Conservation (phyloP, 2,329 filamentous ascomycete species). For the Conoideocrella luteorostrata region DNA sequence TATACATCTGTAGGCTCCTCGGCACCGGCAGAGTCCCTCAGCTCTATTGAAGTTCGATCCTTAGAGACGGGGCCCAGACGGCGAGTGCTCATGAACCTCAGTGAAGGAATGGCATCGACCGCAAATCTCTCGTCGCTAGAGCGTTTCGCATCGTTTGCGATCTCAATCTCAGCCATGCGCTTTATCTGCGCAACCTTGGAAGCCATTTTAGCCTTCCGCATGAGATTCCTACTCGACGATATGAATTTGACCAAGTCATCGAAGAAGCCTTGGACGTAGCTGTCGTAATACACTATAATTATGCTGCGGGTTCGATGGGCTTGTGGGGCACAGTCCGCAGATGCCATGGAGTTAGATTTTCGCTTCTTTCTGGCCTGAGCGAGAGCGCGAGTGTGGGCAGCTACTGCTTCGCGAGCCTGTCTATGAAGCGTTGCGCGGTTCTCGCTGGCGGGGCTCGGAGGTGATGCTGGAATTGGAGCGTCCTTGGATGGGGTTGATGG, state of each 20-base stretch:
- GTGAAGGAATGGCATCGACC: conserved; percentile 29
- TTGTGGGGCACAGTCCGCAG: conserved; percentile 38
- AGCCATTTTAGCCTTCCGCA: conserved; percentile 84
- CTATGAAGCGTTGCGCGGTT: conserved; percentile 19
- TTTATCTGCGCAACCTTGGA: conserved; percentile 64
- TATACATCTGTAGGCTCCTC: conserved; percentile 43
- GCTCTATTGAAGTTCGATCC: conserved; percentile 13
- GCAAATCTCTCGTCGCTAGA: conserved; percentile 28
- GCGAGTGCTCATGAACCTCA: conserved; percentile 33
- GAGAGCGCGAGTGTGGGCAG: conserved; percentile 39
- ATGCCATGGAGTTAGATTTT: conserved; percentile 46
- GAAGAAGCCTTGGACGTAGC: conserved; percentile 75
- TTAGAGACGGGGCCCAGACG: conserved; percentile 24
- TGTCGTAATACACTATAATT: conserved; percentile 90
- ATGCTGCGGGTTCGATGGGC: conserved; percentile 66
- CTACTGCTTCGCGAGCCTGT: conserved; percentile 38
- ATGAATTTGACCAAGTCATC: conserved; percentile 78
- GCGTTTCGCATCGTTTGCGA: conserved; percentile 40
- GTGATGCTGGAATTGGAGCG: conserved; percentile 20
- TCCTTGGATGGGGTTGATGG: conserved; percentile 16
- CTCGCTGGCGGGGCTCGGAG: conserved; percentile 14
- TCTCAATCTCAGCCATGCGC: conserved; percentile 52
- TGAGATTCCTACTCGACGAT: conserved; percentile 70
- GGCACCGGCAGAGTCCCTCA: not conserved
- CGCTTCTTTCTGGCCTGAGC: conserved; percentile 44